phyloP scores from a whole-genome alignment of 1,284 basidiomycete species.

The Pyrrhoderma lamaoense region DNA sequence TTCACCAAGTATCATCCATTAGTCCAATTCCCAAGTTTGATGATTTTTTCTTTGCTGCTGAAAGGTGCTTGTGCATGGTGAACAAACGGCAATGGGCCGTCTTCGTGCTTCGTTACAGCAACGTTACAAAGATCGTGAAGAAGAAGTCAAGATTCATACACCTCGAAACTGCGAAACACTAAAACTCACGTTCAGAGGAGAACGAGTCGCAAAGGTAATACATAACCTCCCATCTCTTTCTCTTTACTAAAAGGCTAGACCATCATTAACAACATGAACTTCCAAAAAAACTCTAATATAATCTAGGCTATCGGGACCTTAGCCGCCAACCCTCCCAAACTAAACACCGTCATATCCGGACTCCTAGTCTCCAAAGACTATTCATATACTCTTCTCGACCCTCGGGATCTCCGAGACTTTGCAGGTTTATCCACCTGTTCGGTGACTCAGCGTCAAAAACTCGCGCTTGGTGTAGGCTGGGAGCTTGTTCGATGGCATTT shows the following conservation, averaged over 20 bases:
- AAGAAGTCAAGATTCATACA: conserved; percentile 96
- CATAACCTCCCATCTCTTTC: too few relatives aligned
- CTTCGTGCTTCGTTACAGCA: conserved; percentile 84
- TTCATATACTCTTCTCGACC: conserved; percentile 94
- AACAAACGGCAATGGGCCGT: conserved; percentile 91
- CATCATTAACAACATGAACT: too few relatives aligned
- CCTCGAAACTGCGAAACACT: conserved; percentile 91
- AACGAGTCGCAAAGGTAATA: conserved; percentile 90
- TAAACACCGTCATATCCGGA: conserved; percentile 72
- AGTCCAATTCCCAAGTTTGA: too few relatives aligned
- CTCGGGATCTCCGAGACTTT: conserved; percentile 89
- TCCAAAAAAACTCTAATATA: too few relatives aligned
- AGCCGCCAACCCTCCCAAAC: conserved; percentile 69
- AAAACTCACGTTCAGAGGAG: conserved; percentile 85
- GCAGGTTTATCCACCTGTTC: conserved; percentile 90
- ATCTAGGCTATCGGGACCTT: conserved; percentile 94
- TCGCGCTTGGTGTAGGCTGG: conserved; percentile 85
- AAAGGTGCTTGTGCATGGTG: conserved; percentile 94
- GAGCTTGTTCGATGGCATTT: conserved; percentile 92
- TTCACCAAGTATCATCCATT: too few relatives aligned
- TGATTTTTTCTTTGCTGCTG: conserved; percentile 1
- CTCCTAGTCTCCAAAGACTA: conserved; percentile 94
- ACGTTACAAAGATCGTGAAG: conserved; percentile 83
- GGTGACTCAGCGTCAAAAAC: conserved; percentile 84
- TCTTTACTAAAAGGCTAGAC: too few relatives aligned